These are phyloP conservation scores for Amanita thiersii DNA, from an alignment of 768 basidiomycete genomes.

Conservation along the genomic window DNA sequence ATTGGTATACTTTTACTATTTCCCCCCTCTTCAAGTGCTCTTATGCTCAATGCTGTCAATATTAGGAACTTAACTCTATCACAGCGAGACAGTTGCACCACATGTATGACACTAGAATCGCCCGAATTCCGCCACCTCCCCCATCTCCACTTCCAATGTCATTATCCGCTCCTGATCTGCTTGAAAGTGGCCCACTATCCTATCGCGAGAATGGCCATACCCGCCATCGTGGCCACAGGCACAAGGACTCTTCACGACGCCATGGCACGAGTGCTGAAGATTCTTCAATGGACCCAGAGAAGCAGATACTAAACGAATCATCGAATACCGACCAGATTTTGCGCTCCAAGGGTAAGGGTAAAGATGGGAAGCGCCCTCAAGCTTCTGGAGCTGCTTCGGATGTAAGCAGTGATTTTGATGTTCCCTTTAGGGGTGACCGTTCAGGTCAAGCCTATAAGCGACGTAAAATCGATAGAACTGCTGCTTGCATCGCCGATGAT, in stretches of 20 bases:
- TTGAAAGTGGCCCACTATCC: conserved; percentile 14
- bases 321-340: conserved; percentile 12
- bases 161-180: conserved; percentile 16
- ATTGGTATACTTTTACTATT: conserved; percentile 31
- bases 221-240: conserved; percentile 1
- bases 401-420: conserved; percentile 49
- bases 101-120: conserved; percentile 44
- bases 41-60: too few relatives aligned
- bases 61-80: conserved; percentile 62
- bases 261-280: conserved; percentile 34
- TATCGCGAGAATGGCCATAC: conserved; percentile 7
- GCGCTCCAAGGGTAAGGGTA: conserved; percentile 29
- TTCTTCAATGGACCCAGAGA: conserved; percentile 49
- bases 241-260: conserved; percentile 1
- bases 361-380: conserved; percentile 40
- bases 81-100: conserved; percentile 55
- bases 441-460: conserved; percentile 48
- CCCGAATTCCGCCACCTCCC: conserved; percentile 32
- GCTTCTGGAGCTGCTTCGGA: conserved; percentile 46
- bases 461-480: conserved; percentile 45
- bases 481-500: conserved; percentile 34
- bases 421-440: conserved; percentile 26
- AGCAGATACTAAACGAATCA: conserved; percentile 39
- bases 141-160: conserved; percentile 22
- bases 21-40: conserved; percentile 7